These are phyloP conservation scores for Hypocrella siamensis DNA, from an alignment of 2,329 filamentous ascomycete species.

Conservation along the genomic window DNA sequence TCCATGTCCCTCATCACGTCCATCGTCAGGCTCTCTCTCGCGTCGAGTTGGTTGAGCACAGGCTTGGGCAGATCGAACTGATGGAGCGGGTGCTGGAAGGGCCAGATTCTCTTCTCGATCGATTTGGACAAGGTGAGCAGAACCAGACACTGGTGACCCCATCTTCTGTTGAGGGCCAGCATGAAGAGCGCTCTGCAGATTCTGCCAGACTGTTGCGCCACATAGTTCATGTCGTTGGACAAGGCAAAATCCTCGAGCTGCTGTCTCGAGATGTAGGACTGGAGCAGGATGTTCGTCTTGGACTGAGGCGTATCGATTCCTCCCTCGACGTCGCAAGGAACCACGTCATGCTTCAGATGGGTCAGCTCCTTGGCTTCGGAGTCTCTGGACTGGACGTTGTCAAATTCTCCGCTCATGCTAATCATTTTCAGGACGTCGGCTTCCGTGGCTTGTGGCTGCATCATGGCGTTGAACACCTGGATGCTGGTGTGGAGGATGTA, in stretches of 20 bases:
- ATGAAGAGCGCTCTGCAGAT: constrained; percentile 94
- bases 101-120: constrained; percentile 92
- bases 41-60: constrained; percentile 69
- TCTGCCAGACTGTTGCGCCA: constrained; percentile 86
- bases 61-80: constrained; percentile 85
- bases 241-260: constrained; percentile 88
- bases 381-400: constrained; percentile 88
- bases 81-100: constrained; percentile 84
- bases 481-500: constrained; percentile 91
- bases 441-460: constrained; percentile 73
- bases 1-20: constrained; percentile 90
- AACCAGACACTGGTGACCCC: constrained; percentile 91
- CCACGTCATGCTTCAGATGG: constrained; percentile 51
- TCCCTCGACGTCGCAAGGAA: constrained; percentile 68
- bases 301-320: constrained; percentile 56
- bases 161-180: constrained; percentile 87
- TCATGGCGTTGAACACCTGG: constrained; percentile 91
- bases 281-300: constrained; percentile 91
- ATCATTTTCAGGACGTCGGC: constrained; percentile 93
- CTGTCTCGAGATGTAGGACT: constrained; percentile 81
- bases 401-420: constrained; percentile 92
- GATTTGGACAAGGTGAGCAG: constrained; percentile 87
- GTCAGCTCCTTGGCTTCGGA: constrained; percentile 79
- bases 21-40: constrained; percentile 62
- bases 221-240: constrained; percentile 81